These are phyloP conservation scores for Arctostaphylos glauca DNA, from an alignment of 148 eudicot species.

Conservation along the genomic window DNA sequence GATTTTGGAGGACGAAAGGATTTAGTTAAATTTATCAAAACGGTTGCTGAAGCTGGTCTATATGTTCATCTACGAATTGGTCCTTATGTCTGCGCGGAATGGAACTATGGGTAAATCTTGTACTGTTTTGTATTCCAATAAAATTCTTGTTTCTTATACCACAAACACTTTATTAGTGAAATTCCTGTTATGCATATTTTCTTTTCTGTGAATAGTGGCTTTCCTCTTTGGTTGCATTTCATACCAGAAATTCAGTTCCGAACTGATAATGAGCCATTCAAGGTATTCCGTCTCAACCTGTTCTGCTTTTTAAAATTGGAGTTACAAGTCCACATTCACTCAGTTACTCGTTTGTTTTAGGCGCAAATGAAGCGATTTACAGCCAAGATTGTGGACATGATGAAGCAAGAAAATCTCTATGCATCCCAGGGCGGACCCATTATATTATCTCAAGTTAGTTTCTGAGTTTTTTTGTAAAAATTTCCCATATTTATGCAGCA, in stretches of 20 bases:
- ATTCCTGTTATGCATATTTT: neutral
- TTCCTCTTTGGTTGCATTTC: conserved; percentile 97
- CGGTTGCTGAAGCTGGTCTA: conserved; percentile 74
- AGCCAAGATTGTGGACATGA: conserved; percentile 72
- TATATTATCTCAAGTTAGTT: conserved; percentile 80
- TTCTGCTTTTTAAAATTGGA: neutral
- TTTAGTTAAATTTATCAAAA: conserved; percentile 72
- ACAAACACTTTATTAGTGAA: neutral
- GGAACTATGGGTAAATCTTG: conserved; percentile 78
- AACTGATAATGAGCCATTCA: conserved; percentile 88
- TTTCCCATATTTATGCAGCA: neutral
- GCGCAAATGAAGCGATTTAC: conserved; percentile 89
- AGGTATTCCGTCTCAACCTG: conserved; percentile 44
- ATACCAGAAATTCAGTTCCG: conserved; percentile 74
- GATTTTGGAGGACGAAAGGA: conserved; percentile 81
- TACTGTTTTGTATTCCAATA: neutral
- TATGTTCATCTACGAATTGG: conserved; percentile 81
- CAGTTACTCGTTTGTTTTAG: conserved; percentile 33
- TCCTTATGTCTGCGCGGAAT: conserved; percentile 91
- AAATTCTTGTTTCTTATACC: neutral
- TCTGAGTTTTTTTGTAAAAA: neutral
- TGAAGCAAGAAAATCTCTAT: conserved; percentile 77
- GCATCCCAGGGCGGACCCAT: conserved; percentile 98
- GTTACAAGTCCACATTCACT: too few species aligned
- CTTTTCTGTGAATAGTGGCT: conserved; percentile 57